phyloP scores from a whole-genome alignment of 2,329 filamentous ascomycete species.

The Fusarium drepaniforme region DNA sequence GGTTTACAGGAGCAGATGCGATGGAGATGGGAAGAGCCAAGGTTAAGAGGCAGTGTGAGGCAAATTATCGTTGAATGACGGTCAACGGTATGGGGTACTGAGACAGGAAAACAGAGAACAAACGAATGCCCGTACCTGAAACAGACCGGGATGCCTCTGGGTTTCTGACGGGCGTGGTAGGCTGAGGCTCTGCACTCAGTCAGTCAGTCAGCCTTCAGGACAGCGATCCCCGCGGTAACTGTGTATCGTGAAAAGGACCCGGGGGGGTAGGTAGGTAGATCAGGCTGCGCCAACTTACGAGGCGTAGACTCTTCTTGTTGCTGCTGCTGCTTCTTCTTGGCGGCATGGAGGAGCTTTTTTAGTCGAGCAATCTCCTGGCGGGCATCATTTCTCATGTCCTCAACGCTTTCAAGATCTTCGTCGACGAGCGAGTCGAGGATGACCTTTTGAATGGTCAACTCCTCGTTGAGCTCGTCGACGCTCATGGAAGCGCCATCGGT shows the following conservation, averaged over 20 bases:
- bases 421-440: constrained; percentile 56
- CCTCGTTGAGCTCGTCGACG: constrained; percentile 51
- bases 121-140: constrained; percentile 26
- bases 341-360: constrained; percentile 44
- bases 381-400: constrained; percentile 46
- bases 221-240: constrained; percentile 1
- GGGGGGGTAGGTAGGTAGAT: not conserved
- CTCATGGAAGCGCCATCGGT: constrained; percentile 29
- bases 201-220: constrained; percentile 12
- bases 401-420: constrained; percentile 44
- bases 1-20: not conserved
- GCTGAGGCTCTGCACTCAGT: constrained; percentile 6
- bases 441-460: constrained; percentile 57
- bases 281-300: constrained; percentile 14
- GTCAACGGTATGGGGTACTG: not conserved
- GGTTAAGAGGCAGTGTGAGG: not conserved
- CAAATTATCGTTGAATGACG: not conserved
- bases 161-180: not conserved
- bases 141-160: constrained; percentile 2
- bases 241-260: not conserved
- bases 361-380: constrained; percentile 47
- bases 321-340: constrained; percentile 6
- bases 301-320: constrained; percentile 8
- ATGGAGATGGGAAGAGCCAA: not conserved
- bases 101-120: not conserved